phyloP scores from a whole-genome alignment of 345 rosid species.

The Brassica carinata region DNA sequence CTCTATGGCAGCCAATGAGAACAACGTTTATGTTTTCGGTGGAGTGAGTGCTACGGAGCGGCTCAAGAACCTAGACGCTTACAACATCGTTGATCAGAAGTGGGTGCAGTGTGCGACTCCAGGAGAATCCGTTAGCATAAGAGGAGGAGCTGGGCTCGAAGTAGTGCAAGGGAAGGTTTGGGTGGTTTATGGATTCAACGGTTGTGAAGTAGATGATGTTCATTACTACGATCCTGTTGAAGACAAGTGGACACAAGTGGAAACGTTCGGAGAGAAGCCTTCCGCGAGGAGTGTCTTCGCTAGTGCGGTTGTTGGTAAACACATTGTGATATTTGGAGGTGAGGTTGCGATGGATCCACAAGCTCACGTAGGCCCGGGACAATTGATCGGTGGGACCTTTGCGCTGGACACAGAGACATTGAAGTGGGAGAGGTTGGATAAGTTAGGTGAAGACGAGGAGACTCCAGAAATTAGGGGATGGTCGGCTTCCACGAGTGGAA shows the following conservation, averaged over 20 bases:
- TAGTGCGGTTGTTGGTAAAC: neutral
- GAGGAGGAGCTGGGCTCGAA: neutral
- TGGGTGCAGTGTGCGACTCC: neutral
- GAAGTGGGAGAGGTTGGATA: neutral
- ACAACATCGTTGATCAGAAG: neutral
- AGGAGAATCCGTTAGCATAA: neutral
- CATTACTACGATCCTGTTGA: conserved; percentile 1
- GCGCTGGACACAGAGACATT: neutral
- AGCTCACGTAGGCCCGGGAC: neutral
- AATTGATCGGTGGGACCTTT: neutral
- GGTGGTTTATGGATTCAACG: neutral
- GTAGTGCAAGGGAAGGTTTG: conserved; percentile 2
- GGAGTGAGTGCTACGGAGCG: neutral
- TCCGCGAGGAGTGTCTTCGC: neutral
- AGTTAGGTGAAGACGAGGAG: conserved; percentile 14
- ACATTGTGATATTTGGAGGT: conserved; percentile 4
- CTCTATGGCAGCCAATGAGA: conserved; percentile 1
- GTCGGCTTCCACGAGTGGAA: conserved; percentile 31
- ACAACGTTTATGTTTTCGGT: neutral
- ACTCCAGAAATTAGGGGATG: conserved; percentile 29
- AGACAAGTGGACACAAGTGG: conserved; percentile 2
- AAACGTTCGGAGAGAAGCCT: neutral
- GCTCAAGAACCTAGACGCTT: neutral
- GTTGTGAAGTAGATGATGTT: neutral
- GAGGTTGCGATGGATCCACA: neutral